A percentile compares a stretch with the other conserved stretches of the same genome.
phyloP scores from a whole-genome alignment of 2,329 filamentous ascomycete genomes.

The Aspergillus jensenii region DNA sequence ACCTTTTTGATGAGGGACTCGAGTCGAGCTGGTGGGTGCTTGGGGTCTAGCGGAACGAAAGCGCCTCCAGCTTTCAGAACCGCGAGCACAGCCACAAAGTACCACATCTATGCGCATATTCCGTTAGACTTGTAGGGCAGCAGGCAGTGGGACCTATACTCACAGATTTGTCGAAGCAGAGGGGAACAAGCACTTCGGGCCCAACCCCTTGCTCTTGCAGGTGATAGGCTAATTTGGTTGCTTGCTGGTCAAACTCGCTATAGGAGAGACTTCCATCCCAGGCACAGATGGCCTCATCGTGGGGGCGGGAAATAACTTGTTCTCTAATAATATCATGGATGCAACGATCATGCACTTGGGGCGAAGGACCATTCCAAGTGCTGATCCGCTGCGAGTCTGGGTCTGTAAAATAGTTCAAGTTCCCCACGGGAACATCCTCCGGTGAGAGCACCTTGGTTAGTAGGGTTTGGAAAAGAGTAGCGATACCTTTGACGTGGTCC shows the following conservation, averaged over 20 bases:
- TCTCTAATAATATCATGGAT: slow-evolving; percentile 39
- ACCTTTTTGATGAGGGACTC: slow-evolving; percentile 34
- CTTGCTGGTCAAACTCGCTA: slow-evolving; percentile 36
- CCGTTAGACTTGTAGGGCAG: neutral
- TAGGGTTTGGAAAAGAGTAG: slow-evolving; percentile 55
- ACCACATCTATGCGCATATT: slow-evolving; percentile 36
- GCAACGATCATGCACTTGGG: slow-evolving; percentile 40
- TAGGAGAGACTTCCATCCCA: slow-evolving; percentile 44
- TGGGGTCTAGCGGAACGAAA: slow-evolving; percentile 44
- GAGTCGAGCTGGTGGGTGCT: slow-evolving; percentile 38
- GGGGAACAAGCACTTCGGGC: slow-evolving; percentile 36
- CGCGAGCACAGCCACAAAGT: slow-evolving; percentile 40
- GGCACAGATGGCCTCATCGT: slow-evolving; percentile 35
- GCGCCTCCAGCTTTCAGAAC: slow-evolving; percentile 44
- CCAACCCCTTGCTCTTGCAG: slow-evolving; percentile 42
- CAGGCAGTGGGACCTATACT: slow-evolving; percentile 11
- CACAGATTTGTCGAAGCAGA: slow-evolving; percentile 46
- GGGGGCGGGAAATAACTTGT: slow-evolving; percentile 34
- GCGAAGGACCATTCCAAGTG: slow-evolving; percentile 51
- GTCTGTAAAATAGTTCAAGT: slow-evolving; percentile 56
- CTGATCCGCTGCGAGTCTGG: slow-evolving; percentile 56
- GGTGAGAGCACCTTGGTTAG: slow-evolving; percentile 48
- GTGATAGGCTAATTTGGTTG: slow-evolving; percentile 37
- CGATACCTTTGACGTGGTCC: slow-evolving; percentile 46
- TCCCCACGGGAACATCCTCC: slow-evolving; percentile 44